Percentiles rank a stretch among this genome's conserved stretches.
These are phyloP conservation scores for Calonectria pseudoreteaudii DNA, from an alignment of 2,329 filamentous ascomycete species.

Conservation along the genomic window DNA sequence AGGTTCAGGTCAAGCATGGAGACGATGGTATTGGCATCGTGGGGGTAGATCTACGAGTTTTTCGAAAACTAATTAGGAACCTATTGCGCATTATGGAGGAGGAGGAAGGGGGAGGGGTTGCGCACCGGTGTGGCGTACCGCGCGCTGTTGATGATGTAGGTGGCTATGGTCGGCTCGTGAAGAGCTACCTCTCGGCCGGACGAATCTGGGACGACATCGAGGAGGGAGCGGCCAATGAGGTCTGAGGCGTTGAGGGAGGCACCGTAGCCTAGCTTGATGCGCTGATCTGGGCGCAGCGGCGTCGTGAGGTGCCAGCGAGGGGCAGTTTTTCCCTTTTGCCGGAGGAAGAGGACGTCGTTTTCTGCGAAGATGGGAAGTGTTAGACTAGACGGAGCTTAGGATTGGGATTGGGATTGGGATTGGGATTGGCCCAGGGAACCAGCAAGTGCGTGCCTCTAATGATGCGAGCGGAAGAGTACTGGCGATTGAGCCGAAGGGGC, in stretches of 20 bases:
- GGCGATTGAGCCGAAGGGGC: conserved; percentile 6
- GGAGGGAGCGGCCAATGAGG: conserved; percentile 72
- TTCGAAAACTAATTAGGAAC: background rate
- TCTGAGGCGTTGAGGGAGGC: conserved; percentile 62
- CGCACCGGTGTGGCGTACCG: conserved; percentile 77
- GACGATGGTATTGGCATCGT: conserved; percentile 81
- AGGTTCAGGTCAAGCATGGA: conserved; percentile 81
- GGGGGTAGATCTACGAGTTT: conserved; percentile 66
- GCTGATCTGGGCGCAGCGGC: conserved; percentile 47
- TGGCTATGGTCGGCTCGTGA: conserved; percentile 75
- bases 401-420: background rate
- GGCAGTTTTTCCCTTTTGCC: conserved; percentile 50
- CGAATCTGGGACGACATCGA: conserved; percentile 69
- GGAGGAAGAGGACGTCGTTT: conserved; percentile 55
- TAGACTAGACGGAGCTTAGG: background rate
- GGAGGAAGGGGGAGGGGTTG: too few species aligned
- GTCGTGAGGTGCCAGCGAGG: conserved; percentile 54
- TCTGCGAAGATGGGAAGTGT: conserved; percentile 39
- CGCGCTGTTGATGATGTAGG: conserved; percentile 76
- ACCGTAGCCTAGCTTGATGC: conserved; percentile 55
- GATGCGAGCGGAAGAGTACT: conserved; percentile 43
- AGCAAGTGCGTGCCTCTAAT: conserved; percentile 40
- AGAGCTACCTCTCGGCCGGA: conserved; percentile 65
- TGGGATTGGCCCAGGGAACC: background rate
- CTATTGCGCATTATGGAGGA: background rate